Evolutionary conservation across 2,329 filamentous ascomycete species (phyloP).

Genomic region (Aspergillus sp.): DNA sequence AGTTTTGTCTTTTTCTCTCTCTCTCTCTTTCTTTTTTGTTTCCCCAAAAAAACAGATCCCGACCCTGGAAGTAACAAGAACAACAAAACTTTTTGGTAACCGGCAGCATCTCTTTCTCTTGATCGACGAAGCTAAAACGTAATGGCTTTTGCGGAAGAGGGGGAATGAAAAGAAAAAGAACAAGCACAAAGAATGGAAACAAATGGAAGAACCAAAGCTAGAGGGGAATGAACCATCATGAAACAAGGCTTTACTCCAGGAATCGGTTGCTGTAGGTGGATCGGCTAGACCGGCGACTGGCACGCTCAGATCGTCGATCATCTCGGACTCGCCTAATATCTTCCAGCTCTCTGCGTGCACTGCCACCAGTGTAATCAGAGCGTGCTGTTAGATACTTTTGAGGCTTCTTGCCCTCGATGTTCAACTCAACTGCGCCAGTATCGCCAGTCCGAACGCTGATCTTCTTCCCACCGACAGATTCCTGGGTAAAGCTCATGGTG

Average conservation of each 20-base stretch:
- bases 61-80: neutral
- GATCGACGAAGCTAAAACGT: too few species aligned
- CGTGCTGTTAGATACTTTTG: slow-evolving; percentile 32
- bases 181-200: neutral
- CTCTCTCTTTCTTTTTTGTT: neutral
- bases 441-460: slow-evolving; percentile 37
- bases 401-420: slow-evolving; percentile 32
- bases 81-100: neutral
- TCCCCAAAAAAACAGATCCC: neutral
- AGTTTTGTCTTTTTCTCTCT: slow-evolving; percentile 2
- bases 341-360: slow-evolving; percentile 27
- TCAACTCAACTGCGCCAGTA: slow-evolving; percentile 32
- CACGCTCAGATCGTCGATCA: slow-evolving; percentile 32
- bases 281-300: slow-evolving; percentile 32
- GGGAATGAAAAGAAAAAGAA: too few species aligned
- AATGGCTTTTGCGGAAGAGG: too few species aligned
- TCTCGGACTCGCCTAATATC: slow-evolving; percentile 27
- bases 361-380: slow-evolving; percentile 30
- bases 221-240: neutral
- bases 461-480: slow-evolving; percentile 31
- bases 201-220: neutral
- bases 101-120: too few species aligned
- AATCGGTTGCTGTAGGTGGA: slow-evolving; percentile 30
- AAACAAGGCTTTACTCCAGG: neutral
- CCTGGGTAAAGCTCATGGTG: slow-evolving; percentile 33